phyloP scores from a whole-genome alignment of 257 asterid species.

The Solanum microdontum region DNA sequence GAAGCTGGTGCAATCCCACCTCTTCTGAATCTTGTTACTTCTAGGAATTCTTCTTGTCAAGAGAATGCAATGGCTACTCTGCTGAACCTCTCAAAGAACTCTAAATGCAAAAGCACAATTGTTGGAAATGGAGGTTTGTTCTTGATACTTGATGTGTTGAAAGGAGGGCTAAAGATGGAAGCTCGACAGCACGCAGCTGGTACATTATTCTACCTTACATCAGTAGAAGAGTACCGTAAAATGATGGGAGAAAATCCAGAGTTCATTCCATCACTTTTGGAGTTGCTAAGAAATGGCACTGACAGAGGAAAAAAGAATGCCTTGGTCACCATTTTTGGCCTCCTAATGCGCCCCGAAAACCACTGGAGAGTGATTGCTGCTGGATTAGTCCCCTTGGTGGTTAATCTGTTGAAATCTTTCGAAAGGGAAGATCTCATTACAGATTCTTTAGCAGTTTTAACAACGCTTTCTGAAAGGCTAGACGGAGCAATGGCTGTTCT shows the following conservation, averaged over 20 bases:
- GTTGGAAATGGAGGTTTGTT: conserved; percentile 44
- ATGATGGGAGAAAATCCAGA: conserved; percentile 41
- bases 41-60: conserved; percentile 25
- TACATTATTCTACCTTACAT: conserved; percentile 57
- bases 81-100: conserved; percentile 49
- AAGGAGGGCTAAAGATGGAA: conserved; percentile 33
- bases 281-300: conserved; percentile 30
- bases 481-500: conserved; percentile 56
- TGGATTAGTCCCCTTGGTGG: conserved; percentile 45
- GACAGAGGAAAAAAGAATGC: conserved; percentile 48
- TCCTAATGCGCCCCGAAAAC: conserved; percentile 48
- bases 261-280: conserved; percentile 36
- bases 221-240: conserved; percentile 45
- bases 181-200: conserved; percentile 78
- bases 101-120: conserved; percentile 23
- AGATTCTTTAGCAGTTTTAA: conserved; percentile 50
- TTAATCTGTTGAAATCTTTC: conserved; percentile 22
- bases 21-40: conserved; percentile 32
- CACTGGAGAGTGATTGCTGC: conserved; percentile 39
- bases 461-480: conserved; percentile 40
- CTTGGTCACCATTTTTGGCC: conserved; percentile 41
- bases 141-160: conserved; percentile 30
- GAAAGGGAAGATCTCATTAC: conserved; percentile 42
- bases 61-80: conserved; percentile 54
- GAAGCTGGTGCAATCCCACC: conserved; percentile 46